Base-by-base conservation (phyloP, 2,329 filamentous ascomycete genomes). In the Penicillium sp. region DNA sequence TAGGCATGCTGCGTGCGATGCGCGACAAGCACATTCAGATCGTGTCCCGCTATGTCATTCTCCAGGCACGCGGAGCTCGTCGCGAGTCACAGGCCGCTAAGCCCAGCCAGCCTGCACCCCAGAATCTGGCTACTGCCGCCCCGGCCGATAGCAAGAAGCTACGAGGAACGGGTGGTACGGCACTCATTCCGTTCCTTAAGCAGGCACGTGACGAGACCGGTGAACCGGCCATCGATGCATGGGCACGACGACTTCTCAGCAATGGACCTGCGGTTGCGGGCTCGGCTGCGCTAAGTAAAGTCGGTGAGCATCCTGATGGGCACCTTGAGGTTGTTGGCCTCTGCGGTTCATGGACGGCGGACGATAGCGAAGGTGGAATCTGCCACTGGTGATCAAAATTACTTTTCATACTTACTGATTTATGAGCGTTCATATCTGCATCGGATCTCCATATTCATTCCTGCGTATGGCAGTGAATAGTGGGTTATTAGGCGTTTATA, bases 11-110 rank as follows among this genome's bases (percentile, higher is more conserved):
- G 44, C 85, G 86, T 11, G 80, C 83, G 21, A 88, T 97, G 69
- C 88, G 93, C 57, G 93, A 97, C 75, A 96, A 93, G 74, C 95
- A 99, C 74, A 96, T 99, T 67, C 90, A 91, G 73, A 93, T 99
- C 66, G 95, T 99, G 19, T 92, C 91, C 5, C 89, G 95, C 41
- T 99, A 98, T 79, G 96, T 99, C 73, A 90, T 99, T 68, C 80
- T 95, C 63, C 93, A 93, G 45, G 93, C 90, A 1, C 86, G 90
- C 24, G 89, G 93, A 73, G 84, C 87, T 7, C 82, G 88, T 52
- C 85, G 84, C 1, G 79, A 86, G 46, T 84, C 85, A 57, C 83
- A 86, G 45, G 86, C 86, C 31, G 79, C 81, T 54, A 85, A 21
- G 82, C 62, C 69, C 70, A 63, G 9, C 19, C 50, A 66, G 27